Percentiles rank a stretch among this genome's conserved stretches.
Conservation (phyloP, 331 rosid species). For the Spiraea crenata region DNA sequence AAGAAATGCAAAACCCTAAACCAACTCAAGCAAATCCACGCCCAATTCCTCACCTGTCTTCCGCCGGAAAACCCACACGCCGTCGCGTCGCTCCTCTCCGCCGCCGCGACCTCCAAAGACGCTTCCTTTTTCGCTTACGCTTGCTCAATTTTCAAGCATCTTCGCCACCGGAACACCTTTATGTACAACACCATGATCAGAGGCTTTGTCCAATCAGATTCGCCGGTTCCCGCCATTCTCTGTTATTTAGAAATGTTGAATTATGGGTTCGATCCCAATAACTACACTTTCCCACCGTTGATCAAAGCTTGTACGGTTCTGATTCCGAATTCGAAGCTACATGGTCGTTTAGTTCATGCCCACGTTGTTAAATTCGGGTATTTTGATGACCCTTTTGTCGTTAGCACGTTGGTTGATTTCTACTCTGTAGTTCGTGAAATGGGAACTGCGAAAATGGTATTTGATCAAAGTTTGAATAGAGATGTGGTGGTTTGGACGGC, state of each 20-base stretch:
- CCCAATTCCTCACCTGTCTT: constrained; percentile 54
- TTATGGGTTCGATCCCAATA: constrained; percentile 48
- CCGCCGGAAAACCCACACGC: constrained; percentile 39
- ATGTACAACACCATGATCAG: constrained; percentile 73
- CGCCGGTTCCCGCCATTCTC: constrained; percentile 35
- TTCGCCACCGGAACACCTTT: constrained; percentile 56
- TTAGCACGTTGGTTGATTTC: constrained; percentile 51
- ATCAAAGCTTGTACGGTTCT: constrained; percentile 54
- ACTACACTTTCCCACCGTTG: constrained; percentile 72
- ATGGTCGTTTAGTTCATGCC: constrained; percentile 59
- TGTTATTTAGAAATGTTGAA: constrained; percentile 59
- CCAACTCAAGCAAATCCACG: constrained; percentile 73
- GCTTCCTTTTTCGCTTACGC: constrained; percentile 53
- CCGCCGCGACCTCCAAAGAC: constrained; percentile 43
- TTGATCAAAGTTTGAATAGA: constrained; percentile 38
- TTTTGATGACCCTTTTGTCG: constrained; percentile 53
- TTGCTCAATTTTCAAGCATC: constrained; percentile 44
- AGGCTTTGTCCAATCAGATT: constrained; percentile 36
- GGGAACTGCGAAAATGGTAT: constrained; percentile 43
- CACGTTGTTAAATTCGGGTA: constrained; percentile 55
- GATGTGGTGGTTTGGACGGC: constrained; percentile 85
- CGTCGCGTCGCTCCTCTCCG: constrained; percentile 58
- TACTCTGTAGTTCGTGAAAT: constrained; percentile 40
- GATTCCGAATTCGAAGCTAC: constrained; percentile 8
- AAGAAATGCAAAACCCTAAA: constrained; percentile 50